Evolutionary conservation across 345 rosid genomes (phyloP).

Genomic region (Corchorus capsularis): DNA sequence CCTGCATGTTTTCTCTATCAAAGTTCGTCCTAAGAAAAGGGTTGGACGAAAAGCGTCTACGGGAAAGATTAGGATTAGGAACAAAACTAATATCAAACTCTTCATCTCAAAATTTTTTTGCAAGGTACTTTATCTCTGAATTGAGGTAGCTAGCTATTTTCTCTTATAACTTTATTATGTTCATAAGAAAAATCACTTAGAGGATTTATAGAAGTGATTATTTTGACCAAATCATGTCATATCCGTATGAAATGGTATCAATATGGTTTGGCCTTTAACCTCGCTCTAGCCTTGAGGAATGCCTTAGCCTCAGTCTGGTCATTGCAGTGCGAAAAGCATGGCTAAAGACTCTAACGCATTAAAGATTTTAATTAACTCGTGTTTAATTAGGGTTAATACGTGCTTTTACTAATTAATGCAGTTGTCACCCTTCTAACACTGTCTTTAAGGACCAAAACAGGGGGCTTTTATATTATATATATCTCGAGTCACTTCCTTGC

Average conservation of each 20-base stretch:
- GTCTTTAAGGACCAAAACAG: no score
- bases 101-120: conserved; percentile 13
- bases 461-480: no score
- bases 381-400: no score
- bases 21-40: conserved; percentile 17
- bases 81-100: background rate
- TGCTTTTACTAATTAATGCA: no score
- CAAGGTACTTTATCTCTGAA: background rate
- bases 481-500: no score
- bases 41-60: conserved; percentile 24
- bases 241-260: background rate
- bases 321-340: background rate
- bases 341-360: background rate
- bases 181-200: no score
- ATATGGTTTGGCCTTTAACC: conserved; percentile 1
- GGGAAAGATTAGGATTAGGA: conserved; percentile 20
- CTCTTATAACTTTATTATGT: no score
- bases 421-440: no score
- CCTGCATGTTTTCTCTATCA: conserved; percentile 34
- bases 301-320: background rate
- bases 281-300: conserved; percentile 2
- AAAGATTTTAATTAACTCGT: no score
- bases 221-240: conserved; percentile 4
- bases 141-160: background rate
- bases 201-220: no score